phyloP scores from a whole-genome alignment of 2,329 filamentous ascomycete genomes.

The Leptographium procerum region DNA sequence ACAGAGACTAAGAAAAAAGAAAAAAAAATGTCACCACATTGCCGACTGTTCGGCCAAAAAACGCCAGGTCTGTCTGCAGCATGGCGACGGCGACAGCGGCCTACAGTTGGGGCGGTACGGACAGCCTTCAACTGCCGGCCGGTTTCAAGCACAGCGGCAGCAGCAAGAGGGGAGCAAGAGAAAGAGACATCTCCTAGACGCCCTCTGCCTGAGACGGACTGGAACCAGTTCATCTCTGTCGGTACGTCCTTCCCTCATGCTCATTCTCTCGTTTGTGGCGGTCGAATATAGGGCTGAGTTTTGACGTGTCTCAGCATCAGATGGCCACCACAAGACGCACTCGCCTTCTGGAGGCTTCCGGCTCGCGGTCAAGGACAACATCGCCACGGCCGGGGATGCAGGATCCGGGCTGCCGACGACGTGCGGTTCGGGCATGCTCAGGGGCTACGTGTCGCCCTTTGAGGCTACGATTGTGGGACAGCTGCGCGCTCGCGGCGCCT shows the following conservation, averaged over 20 bases:
- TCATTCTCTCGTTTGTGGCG: no score
- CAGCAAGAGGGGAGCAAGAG: neutral
- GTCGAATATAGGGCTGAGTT: neutral
- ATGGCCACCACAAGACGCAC: neutral
- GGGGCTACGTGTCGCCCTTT: slow-evolving; percentile 59
- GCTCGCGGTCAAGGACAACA: slow-evolving; percentile 65
- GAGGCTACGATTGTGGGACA: slow-evolving; percentile 67
- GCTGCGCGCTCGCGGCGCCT: slow-evolving; percentile 49
- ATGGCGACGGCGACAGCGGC: neutral
- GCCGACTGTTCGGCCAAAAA: neutral
- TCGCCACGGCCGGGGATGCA: slow-evolving; percentile 47
- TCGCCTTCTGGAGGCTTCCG: slow-evolving; percentile 17
- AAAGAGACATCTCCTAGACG: no score
- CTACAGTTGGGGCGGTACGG: neutral
- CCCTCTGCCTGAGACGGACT: slow-evolving; percentile 1
- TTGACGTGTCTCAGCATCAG: neutral
- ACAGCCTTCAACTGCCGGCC: neutral
- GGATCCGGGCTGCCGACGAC: slow-evolving; percentile 54
- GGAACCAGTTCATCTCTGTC: slow-evolving; percentile 13
- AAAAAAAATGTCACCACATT: neutral
- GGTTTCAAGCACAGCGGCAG: neutral
- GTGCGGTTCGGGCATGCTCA: slow-evolving; percentile 65
- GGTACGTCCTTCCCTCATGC: neutral
- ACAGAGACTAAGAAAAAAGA: neutral
- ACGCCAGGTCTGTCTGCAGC: neutral